phyloP scores from a whole-genome alignment of 768 basidiomycete genomes.

The Xerocomellus amylosporus region DNA sequence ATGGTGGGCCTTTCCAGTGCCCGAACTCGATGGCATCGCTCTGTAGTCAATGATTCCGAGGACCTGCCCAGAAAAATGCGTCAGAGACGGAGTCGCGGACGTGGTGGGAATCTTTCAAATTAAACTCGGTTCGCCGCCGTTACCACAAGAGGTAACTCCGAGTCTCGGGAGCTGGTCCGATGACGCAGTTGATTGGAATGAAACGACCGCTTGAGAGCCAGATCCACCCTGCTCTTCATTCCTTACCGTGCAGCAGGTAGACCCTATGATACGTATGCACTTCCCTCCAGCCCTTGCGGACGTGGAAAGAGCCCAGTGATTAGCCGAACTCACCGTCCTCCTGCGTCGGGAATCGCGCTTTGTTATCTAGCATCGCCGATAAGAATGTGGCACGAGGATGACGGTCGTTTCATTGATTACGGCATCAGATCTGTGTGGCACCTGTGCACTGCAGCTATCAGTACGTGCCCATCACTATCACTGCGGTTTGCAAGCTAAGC shows the following conservation, averaged over 20 bases:
- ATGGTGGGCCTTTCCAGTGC: neutral
- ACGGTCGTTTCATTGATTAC: conserved; percentile 5
- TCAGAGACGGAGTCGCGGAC: neutral
- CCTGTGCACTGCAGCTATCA: too few species aligned
- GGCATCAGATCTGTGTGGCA: neutral
- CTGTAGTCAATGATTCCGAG: conserved; percentile 11
- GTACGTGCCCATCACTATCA: too few species aligned
- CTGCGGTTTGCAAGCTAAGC: too few species aligned
- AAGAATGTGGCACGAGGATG: conserved; percentile 11
- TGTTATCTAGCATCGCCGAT: neutral
- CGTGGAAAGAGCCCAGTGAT: neutral
- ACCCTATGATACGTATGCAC: conserved; percentile 17
- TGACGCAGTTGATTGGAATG: neutral
- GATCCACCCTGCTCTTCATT: conserved; percentile 5
- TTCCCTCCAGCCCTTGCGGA: neutral
- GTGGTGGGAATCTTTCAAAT: conserved; percentile 4
- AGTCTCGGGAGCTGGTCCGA: neutral
- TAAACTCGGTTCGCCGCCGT: neutral
- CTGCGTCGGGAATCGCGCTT: conserved; percentile 7
- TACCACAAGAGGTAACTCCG: conserved; percentile 5
- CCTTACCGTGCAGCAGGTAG: conserved; percentile 5
- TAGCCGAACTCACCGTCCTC: conserved; percentile 3
- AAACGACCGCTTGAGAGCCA: neutral
- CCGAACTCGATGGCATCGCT: conserved; percentile 5
- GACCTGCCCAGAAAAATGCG: neutral